Evolutionary conservation across 306 rosid genomes (phyloP), one percentile per base, ranked within the genome.

Genomic region (Dryas octopetala): DNA sequence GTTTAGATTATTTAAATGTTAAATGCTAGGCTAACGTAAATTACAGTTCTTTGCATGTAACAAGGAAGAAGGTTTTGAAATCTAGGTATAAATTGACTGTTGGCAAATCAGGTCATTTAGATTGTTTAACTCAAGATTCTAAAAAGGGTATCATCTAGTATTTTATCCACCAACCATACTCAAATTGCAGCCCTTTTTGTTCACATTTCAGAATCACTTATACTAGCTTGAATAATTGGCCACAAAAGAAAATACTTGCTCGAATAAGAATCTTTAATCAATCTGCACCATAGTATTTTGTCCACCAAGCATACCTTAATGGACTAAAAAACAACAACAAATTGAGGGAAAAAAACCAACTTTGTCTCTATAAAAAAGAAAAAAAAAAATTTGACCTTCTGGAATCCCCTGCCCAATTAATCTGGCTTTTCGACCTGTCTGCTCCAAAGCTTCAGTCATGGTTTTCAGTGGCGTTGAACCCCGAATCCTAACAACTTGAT

Each of bases 381-480:
- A 61, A 10, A 0, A 58, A 9, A 69, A 1, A 14, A 45, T 4
- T 54, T 46, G 78, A 90, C 99, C 99, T 78, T 88, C 96, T 0
- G 97, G 97, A 43, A 85, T 81, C 70, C 99, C 99, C 83, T 92
- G 99, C 76, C 99, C 97, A 48, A 95, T 92, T 41, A 95, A 82
- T 76, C 97, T 84, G 5, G 96, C 97, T 80, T 81, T 85, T 77
- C 92, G 87, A 49, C 96, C 97, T 0, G 91, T 92, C 86, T 92
- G 92, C 78, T 95, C 93, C 79, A 92, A 71, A 66, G 97, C 96
- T 85, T 92, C 96, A 12, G 97, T 92, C 99, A 95, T 89, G 15
- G 70, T 81, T 83, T 90, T 95, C 80, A 89, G 88, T 6, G 99
- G 92, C 3, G 97, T 86, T 71, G 92, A 76, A 62, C 97, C 97